Conservation (phyloP, 2,329 filamentous ascomycete species). For the Beauveria australis region DNA sequence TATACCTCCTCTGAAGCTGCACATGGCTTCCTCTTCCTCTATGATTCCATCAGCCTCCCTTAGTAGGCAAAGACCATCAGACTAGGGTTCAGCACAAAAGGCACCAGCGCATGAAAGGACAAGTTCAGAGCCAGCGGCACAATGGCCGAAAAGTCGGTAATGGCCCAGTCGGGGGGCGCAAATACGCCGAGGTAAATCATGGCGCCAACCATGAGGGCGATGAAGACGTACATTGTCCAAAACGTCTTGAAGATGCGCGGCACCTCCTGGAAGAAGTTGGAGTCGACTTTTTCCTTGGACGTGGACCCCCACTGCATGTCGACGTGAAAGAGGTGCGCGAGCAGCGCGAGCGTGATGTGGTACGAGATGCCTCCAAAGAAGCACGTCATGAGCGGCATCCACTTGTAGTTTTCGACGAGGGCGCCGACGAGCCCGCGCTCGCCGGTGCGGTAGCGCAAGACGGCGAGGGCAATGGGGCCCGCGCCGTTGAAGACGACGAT, state of each 20-base stretch:
- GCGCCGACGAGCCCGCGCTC: conserved; percentile 41
- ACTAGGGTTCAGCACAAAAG: conserved; percentile 52
- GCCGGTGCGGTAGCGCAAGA: conserved; percentile 53
- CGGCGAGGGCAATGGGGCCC: conserved; percentile 52
- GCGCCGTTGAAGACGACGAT: conserved; percentile 57
- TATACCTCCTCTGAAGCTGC: too few species aligned
- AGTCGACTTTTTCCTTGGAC: conserved; percentile 48
- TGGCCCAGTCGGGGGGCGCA: conserved; percentile 47
- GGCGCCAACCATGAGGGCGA: conserved; percentile 36
- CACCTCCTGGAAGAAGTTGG: conserved; percentile 49
- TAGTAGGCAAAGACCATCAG: conserved; percentile 35
- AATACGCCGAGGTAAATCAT: conserved; percentile 42
- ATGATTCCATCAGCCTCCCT: neutral
- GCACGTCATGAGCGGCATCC: conserved; percentile 46
- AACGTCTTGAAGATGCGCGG: conserved; percentile 47
- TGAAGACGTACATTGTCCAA: conserved; percentile 40
- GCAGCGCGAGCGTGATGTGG: conserved; percentile 32
- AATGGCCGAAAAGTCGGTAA: conserved; percentile 50
- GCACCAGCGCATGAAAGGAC: conserved; percentile 47
- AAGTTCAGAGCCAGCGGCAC: conserved; percentile 47
- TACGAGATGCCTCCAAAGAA: conserved; percentile 37
- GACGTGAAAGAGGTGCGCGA: conserved; percentile 34
- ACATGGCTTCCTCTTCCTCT: neutral
- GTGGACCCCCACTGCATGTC: conserved; percentile 47
- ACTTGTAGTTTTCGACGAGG: conserved; percentile 44